Evolutionary conservation across 1,284 basidiomycete genomes (phyloP).

Genomic region (Rhodotorula sp.): DNA sequence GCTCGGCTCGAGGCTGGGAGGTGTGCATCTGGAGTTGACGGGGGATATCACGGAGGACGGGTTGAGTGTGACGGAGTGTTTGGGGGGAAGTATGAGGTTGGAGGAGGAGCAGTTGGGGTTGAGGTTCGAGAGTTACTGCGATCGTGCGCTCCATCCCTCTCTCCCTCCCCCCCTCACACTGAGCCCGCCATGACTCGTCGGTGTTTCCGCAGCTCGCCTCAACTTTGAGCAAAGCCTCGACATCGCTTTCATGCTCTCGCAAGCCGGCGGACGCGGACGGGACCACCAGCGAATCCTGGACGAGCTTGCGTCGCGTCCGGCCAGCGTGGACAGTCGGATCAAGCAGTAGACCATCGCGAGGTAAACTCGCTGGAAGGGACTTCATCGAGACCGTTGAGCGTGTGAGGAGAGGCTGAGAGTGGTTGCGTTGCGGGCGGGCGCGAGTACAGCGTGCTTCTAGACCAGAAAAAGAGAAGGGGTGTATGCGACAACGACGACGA

Average conservation of each 20-base stretch:
- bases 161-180: not conserved
- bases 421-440: too few species aligned
- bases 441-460: too few species aligned
- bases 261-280: conserved; percentile 10
- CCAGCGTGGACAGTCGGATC: not conserved
- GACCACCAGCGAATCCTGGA: conserved; percentile 11
- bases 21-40: conserved; percentile 95
- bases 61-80: conserved; percentile 73
- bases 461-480: too few species aligned
- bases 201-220: conserved; percentile 47
- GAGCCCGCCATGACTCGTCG: not conserved
- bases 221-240: conserved; percentile 58
- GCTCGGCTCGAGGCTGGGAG: conserved; percentile 72
- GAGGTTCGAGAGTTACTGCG: conserved; percentile 55
- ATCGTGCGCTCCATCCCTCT: conserved; percentile 44
- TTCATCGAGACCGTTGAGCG: not conserved
- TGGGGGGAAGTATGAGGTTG: conserved; percentile 59
- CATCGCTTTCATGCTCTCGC: conserved; percentile 53
- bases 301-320: conserved; percentile 22
- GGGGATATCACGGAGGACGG: conserved; percentile 91
- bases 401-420: not conserved
- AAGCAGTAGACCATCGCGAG: not conserved
- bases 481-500: too few species aligned
- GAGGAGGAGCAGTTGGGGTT: conserved; percentile 55
- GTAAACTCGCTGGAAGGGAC: too few species aligned